Evolutionary conservation across 768 basidiomycete species (phyloP), one percentile per base, ranked within the genome.

Genomic region (Mycena kentingensis): DNA sequence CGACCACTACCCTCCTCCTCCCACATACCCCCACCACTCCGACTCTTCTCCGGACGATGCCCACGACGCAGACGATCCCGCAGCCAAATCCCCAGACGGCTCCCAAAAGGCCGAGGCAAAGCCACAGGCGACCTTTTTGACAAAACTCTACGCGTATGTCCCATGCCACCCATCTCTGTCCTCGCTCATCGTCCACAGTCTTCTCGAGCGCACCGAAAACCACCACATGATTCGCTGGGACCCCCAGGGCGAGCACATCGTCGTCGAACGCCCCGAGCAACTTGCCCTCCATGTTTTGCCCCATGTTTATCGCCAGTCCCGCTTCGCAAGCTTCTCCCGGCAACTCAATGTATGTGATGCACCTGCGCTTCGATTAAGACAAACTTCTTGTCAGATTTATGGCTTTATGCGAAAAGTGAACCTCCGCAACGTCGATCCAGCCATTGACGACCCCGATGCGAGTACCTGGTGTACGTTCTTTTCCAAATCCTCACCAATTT

Each of bases 331-430:
- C 81, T 97, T 96, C 81, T 95, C 93, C 62, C 85, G 93, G 73
- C 93, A 97, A 81, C 84, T 97, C 68, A 97, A 97, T 75, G 93
- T 96, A 65, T 57, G 84, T 81, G 67, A 60, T 60, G 62, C 65
- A 65, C 60, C 61, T 60, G 54, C 54, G 44, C 56, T 51, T 50
- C 31, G 57, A 49, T 56, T 57, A 52, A 66, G 63, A 49, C 61
- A 63, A 56, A 51, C 46, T 51, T 57, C 60, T 63, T 52, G 46
- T 52, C 63, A 96, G 93, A 97, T 97, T 73, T 97, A 97, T 77
- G 94, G 93, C 60, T 97, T 94, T 78, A 95, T 95, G 91, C 92
- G 93, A 73, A 95, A 96, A 72, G 90, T 96, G 68, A 95, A 94
- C 77, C 79, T 95, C 63, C 88, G 91, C 68, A 93, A 95, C 74